Conservation (phyloP, 345 rosid species). For the Moricandia moricandioides region DNA sequence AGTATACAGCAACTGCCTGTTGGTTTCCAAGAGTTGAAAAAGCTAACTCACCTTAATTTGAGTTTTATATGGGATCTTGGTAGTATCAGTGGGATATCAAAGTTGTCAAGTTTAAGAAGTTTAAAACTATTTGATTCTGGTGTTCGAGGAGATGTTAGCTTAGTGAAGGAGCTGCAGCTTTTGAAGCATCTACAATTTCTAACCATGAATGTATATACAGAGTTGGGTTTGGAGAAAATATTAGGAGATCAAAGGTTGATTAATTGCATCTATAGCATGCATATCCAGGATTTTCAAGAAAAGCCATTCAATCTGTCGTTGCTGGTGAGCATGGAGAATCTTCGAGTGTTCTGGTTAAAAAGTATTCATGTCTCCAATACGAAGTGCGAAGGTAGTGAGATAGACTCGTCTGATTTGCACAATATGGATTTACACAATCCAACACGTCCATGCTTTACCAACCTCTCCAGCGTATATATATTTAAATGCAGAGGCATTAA, state of each 20-base stretch:
- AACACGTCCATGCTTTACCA: neutral
- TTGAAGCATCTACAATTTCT: conserved; percentile 14
- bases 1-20: neutral
- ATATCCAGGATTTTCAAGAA: neutral
- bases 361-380: neutral
- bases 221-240: neutral
- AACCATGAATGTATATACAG: neutral
- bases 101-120: conserved; percentile 8
- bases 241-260: neutral
- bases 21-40: conserved; percentile 19
- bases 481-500: neutral
- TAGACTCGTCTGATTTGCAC: neutral
- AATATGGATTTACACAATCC: neutral
- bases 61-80: neutral
- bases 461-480: neutral
- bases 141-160: neutral
- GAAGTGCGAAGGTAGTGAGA: neutral
- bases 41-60: conserved; percentile 17
- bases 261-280: neutral
- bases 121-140: neutral
- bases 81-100: conserved; percentile 10
- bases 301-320: neutral
- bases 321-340: conserved; percentile 18
- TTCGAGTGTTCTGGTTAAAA: neutral
- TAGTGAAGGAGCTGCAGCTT: conserved; percentile 9